phyloP scores from a whole-genome alignment of 2,329 filamentous ascomycete species.

The Cytospora leucostoma region DNA sequence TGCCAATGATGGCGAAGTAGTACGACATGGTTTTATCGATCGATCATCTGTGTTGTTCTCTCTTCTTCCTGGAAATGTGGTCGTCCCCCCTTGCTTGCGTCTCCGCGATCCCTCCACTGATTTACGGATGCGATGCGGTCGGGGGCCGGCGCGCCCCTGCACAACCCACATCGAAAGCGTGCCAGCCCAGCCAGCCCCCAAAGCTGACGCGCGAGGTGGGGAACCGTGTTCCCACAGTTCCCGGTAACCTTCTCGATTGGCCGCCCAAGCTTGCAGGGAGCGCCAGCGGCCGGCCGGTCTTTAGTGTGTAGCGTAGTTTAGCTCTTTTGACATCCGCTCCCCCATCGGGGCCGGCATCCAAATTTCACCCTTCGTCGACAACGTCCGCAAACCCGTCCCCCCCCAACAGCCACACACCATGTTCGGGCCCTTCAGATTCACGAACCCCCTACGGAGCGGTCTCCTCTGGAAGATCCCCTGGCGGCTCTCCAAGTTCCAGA shows the following conservation, averaged over 20 bases:
- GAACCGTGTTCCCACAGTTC: slow-evolving; percentile 14
- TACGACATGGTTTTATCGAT: slow-evolving; percentile 75
- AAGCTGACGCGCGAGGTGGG: slow-evolving; percentile 11
- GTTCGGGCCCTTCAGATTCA: slow-evolving; percentile 83
- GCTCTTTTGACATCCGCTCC: neutral
- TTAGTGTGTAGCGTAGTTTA: neutral
- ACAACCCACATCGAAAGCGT: no score
- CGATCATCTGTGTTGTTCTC: slow-evolving; percentile 30
- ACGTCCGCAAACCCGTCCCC: neutral
- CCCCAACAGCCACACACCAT: slow-evolving; percentile 47
- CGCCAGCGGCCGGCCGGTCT: neutral
- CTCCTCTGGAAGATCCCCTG: slow-evolving; percentile 97
- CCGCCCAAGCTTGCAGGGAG: slow-evolving; percentile 9
- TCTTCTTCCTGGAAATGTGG: neutral
- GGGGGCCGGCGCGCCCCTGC: neutral
- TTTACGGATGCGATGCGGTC: neutral
- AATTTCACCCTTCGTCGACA: slow-evolving; percentile 1
- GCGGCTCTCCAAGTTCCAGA: slow-evolving; percentile 90
- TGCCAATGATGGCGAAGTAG: slow-evolving; percentile 96
- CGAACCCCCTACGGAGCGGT: slow-evolving; percentile 74
- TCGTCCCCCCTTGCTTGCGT: neutral
- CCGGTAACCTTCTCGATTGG: slow-evolving; percentile 18
- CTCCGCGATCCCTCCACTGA: neutral
- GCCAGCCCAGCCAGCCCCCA: neutral
- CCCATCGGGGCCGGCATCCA: slow-evolving; percentile 9